Evolutionary conservation across 2,329 filamentous ascomycete genomes (phyloP), one percentile per base, ranked within the genome.

Genomic region (Plectosphaerella plurivora): DNA sequence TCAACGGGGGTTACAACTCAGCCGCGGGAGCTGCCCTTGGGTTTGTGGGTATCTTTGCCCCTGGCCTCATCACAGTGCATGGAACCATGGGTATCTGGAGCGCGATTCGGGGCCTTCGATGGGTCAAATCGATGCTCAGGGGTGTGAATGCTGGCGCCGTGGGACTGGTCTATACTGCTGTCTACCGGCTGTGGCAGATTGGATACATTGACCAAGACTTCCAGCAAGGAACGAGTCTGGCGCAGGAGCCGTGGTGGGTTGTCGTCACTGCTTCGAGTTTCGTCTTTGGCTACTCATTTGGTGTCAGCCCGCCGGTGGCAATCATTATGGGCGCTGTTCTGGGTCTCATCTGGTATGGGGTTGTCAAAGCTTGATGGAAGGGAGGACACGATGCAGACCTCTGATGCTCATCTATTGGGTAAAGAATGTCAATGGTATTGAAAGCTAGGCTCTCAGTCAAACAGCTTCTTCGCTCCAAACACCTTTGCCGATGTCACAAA

Each of bases 181-280:
- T 87, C 1, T 86, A 86, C 55, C 69, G 81, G 3, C 65, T 86
- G 8, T 85, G 80, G 79, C 73, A 83, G 65, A 78, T 86, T 58
- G 83, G 83, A 0, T 84, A 76, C 54, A 65, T 87, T 6, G 79
- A 78, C 12, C 67, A 76, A 20, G 68, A 69, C 0, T 74, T 72
- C 16, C 68, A 71, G 52, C 61, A 61, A 2, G 83, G 83, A 0
- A 74, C 70, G 46, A 82, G 77, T 57, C 61, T 86, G 45, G 81
- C 68, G 0, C 70, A 74, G 37, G 82, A 86, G 55, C 81, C 83
- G 1, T 86, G 82, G 80, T 86, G 82, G 79, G 75, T 86, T 16
- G 80, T 84, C 4, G 74, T 85, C 1, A 76, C 82, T 2, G 77
- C 79, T 5, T 44, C 48, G n/a, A 41, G 37, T 14, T 50, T 50